A percentile compares a stretch with the other conserved stretches of the same genome.
These are phyloP conservation scores for Cymbopogon citratus DNA, from an alignment of 176 grass and related monocot genomes.

Conservation along the genomic window DNA sequence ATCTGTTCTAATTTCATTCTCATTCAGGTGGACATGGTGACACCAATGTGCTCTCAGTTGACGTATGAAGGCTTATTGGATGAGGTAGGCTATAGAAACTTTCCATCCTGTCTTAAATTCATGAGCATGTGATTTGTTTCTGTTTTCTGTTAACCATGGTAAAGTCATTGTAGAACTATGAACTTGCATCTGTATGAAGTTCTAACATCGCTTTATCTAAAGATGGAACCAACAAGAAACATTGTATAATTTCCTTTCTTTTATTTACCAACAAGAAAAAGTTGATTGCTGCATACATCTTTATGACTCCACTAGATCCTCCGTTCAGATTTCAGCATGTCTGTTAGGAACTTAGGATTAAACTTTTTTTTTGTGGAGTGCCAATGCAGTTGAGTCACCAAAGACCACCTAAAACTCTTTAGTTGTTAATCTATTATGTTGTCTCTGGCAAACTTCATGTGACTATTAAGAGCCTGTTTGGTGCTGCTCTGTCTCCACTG, in stretches of 20 bases:
- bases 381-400: background rate
- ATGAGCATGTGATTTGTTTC: background rate
- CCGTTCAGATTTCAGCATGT: constrained; percentile 3
- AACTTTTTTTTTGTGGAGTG: background rate
- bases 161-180: background rate
- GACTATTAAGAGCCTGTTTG: background rate
- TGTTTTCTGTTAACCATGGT: background rate
- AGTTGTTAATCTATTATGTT: constrained; percentile 7
- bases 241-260: background rate
- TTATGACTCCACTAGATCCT: background rate
- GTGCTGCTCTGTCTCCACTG: background rate
- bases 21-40: constrained; percentile 93
- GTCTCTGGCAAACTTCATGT: background rate
- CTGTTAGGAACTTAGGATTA: background rate
- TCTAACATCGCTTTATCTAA: background rate
- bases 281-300: background rate
- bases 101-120: background rate
- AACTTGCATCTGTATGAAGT: background rate
- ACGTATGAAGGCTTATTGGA: constrained; percentile 96
- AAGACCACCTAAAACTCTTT: background rate
- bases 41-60: constrained; percentile 94
- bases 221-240: background rate
- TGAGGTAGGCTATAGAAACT: constrained; percentile 54
- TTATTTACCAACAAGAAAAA: background rate
- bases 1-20: background rate